Evolutionary conservation across 176 grass and related monocot species (phyloP).

Genomic region (Sorghum bicolor): Sorghum_bicolor_NCBIv3 NC_012870.2:74263001-74263500

Average conservation of each 20-base stretch:
- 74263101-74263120: conserved; percentile 45
- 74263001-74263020: conserved; percentile 47
- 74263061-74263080: conserved; percentile 19
- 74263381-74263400: neutral
- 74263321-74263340: neutral
- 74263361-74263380: neutral
- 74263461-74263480: neutral
- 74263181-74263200: conserved; percentile 43
- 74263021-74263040: conserved; percentile 34
- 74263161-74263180: conserved; percentile 47
- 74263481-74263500: too few relatives aligned
- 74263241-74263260: neutral
- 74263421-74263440: neutral
- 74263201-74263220: conserved; percentile 25
- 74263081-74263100: conserved; percentile 49
- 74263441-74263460: neutral
- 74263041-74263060: conserved; percentile 58
- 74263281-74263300: neutral
- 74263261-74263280: neutral
- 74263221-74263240: neutral
- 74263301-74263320: neutral
- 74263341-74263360: neutral
- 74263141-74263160: conserved; percentile 51
- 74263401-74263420: neutral
- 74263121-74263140: conserved; percentile 39